Percentiles rank a stretch among this genome's conserved stretches.
Conservation (phyloP, 1,284 basidiomycete species). For the Cryptococcus sp. region DNA sequence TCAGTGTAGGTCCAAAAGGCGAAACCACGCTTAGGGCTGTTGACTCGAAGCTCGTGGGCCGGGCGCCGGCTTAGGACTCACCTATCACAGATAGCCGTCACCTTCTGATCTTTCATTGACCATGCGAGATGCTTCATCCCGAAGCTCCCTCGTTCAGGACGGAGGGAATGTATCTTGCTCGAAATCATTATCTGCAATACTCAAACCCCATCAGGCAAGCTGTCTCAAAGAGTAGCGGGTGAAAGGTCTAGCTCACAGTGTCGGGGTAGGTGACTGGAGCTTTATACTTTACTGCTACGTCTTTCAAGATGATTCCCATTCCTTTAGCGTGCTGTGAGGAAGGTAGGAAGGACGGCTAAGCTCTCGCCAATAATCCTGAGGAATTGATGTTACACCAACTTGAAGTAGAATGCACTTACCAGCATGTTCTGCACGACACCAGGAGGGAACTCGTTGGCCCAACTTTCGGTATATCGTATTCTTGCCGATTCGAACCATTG, state of each 20-base stretch:
- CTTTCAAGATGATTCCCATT: conserved; percentile 44
- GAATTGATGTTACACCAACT: background rate
- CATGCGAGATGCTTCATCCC: conserved; percentile 38
- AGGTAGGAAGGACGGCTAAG: background rate
- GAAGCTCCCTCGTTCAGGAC: conserved; percentile 39
- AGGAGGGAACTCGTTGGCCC: conserved; percentile 30
- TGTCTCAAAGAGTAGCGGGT: background rate
- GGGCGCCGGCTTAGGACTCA: conserved; percentile 10
- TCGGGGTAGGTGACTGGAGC: conserved; percentile 51
- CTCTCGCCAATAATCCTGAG: no score
- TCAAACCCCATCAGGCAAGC: background rate
- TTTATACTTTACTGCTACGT: conserved; percentile 36
- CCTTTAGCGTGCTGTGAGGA: conserved; percentile 30
- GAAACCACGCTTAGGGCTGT: background rate
- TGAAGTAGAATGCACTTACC: conserved; percentile 14
- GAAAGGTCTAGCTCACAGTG: conserved; percentile 27
- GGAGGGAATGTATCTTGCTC: conserved; percentile 34
- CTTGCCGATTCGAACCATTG: conserved; percentile 48
- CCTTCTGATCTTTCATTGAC: conserved; percentile 39
- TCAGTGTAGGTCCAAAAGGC: background rate
- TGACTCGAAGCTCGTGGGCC: background rate
- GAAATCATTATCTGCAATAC: conserved; percentile 42
- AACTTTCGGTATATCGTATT: conserved; percentile 38
- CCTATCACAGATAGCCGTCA: conserved; percentile 44
- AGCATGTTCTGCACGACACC: conserved; percentile 26